phyloP scores from a whole-genome alignment of 1,284 basidiomycete genomes.

The Leccinum angustisporum region DNA sequence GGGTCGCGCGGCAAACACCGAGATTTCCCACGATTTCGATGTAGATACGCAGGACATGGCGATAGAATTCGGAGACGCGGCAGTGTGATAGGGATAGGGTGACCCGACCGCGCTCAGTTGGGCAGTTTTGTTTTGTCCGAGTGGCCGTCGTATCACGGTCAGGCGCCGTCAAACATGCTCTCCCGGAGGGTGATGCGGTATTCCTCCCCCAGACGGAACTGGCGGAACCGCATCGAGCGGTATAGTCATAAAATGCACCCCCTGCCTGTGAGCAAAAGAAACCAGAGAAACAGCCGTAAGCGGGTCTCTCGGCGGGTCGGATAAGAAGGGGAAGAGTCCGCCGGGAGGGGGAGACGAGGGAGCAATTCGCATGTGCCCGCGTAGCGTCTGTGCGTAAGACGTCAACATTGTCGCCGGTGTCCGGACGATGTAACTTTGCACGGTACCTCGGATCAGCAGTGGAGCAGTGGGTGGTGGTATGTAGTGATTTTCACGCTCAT shows the following conservation, averaged over 20 bases:
- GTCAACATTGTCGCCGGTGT: not conserved
- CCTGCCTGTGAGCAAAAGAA: conserved; percentile 69
- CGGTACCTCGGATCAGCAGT: conserved; percentile 55
- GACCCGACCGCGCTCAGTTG: too few relatives aligned
- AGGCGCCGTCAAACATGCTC: conserved; percentile 51
- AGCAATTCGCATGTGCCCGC: conserved; percentile 65
- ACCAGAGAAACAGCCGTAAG: conserved; percentile 61
- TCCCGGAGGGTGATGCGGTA: conserved; percentile 73
- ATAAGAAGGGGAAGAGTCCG: conserved; percentile 75
- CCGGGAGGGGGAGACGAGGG: conserved; percentile 58
- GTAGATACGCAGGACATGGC: too few relatives aligned
- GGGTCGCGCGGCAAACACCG: too few relatives aligned
- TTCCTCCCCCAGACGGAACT: conserved; percentile 80
- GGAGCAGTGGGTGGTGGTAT: too few relatives aligned
- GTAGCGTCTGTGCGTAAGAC: conserved; percentile 50
- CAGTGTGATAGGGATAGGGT: too few relatives aligned
- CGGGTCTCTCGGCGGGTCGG: conserved; percentile 40
- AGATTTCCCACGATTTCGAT: too few relatives aligned
- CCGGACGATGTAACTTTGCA: not conserved
- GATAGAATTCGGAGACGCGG: too few relatives aligned
- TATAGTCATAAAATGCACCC: conserved; percentile 88
- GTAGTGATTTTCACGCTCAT: too few relatives aligned
- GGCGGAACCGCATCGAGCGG: conserved; percentile 85
- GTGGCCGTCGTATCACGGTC: too few relatives aligned
- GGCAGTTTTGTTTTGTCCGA: too few relatives aligned